Conservation (phyloP, 1,139 yeast genomes). For the Sporopachydermia cereana region DNA sequence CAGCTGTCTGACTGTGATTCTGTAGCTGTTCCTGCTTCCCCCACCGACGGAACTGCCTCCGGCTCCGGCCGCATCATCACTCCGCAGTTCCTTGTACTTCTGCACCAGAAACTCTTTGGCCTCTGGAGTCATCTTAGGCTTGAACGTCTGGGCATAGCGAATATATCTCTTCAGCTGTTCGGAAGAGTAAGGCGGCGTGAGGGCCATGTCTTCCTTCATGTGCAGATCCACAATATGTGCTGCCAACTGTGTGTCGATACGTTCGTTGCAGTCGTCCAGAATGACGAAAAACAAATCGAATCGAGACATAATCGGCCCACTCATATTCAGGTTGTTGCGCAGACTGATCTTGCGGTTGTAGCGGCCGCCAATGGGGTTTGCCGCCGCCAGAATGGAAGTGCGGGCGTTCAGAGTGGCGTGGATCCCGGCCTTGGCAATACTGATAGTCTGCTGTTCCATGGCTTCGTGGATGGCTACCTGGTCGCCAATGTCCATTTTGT, state of each 20-base stretch:
- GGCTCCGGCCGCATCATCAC: conserved; percentile 86
- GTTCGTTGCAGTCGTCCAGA: conserved; percentile 88
- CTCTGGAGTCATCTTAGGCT: conserved; percentile 74
- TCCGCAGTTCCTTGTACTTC: conserved; percentile 77
- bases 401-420: conserved; percentile 96
- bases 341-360: conserved; percentile 80
- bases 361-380: conserved; percentile 93
- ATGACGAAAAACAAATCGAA: conserved; percentile 92
- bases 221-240: conserved; percentile 88
- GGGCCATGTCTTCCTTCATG: conserved; percentile 84
- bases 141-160: conserved; percentile 86
- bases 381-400: conserved; percentile 93
- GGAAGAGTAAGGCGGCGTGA: conserved; percentile 80
- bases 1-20: conserved; percentile 94
- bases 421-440: conserved; percentile 96
- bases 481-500: conserved; percentile 90
- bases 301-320: conserved; percentile 99
- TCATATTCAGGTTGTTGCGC: conserved; percentile 84
- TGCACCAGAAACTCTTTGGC: conserved; percentile 72
- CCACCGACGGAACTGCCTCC: conserved; percentile 40
- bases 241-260: conserved; percentile 81
- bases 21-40: conserved; percentile 39
- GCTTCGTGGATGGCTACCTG: conserved; percentile 99
- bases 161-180: conserved; percentile 85
- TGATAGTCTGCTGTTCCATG: conserved; percentile 98